Conservation (phyloP, 208 protist species). For the Trypanosoma rangeli region DNA sequence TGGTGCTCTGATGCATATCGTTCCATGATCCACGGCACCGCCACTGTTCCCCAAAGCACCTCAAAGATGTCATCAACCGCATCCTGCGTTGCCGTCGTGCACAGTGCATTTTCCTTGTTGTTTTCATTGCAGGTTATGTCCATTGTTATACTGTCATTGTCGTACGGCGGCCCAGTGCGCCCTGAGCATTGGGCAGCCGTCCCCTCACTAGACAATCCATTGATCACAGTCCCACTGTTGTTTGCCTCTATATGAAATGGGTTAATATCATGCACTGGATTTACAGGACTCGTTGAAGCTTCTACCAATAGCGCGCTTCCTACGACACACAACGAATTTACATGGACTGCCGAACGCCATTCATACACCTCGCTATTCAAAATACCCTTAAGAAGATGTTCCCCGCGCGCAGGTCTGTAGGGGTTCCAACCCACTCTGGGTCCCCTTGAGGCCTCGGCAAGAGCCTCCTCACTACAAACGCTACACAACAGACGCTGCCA, state of each 20-base stretch:
- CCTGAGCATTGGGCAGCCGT: slow-evolving; percentile 7
- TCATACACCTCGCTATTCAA: slow-evolving; percentile 75
- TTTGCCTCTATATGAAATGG: not conserved
- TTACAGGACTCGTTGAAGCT: not conserved
- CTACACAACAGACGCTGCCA: slow-evolving; percentile 44
- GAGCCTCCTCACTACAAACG: slow-evolving; percentile 42
- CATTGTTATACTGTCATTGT: not conserved
- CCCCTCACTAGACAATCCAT: slow-evolving; percentile 9
- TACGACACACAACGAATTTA: slow-evolving; percentile 43
- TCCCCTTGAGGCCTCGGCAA: slow-evolving; percentile 38
- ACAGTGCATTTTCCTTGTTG: not conserved
- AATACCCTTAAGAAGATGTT: slow-evolving; percentile 49
- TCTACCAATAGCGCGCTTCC: slow-evolving; percentile 28
- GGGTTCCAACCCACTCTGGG: slow-evolving; percentile 70
- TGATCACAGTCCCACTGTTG: not conserved
- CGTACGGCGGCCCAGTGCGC: not conserved
- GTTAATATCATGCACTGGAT: not conserved
- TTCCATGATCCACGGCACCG: slow-evolving; percentile 31
- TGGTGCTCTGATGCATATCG: not conserved
- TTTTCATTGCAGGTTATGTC: slow-evolving; percentile 2
- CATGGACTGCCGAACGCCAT: slow-evolving; percentile 44
- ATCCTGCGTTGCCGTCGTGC: not conserved
- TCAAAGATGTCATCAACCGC: slow-evolving; percentile 26
- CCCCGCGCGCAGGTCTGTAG: slow-evolving; percentile 64
- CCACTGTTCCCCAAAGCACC: slow-evolving; percentile 26